Percentiles rank a stretch among this genome's conserved stretches.
These are phyloP conservation scores for Saccharomycopsis synnaedendra DNA, from an alignment of 805 yeast species.

Conservation along the genomic window DNA sequence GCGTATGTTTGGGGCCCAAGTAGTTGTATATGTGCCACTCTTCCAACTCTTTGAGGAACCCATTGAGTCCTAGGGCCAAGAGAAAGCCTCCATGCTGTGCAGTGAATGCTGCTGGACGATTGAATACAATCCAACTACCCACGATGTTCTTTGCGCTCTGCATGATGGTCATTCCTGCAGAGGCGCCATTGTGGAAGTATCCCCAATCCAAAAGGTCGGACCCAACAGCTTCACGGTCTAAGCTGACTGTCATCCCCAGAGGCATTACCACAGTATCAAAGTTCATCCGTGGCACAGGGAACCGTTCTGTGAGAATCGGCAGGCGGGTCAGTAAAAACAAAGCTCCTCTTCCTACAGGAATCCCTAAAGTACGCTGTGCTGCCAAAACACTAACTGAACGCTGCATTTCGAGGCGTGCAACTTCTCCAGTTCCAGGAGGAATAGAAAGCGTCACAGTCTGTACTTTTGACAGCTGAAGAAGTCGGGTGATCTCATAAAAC, in stretches of 20 bases:
- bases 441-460: conserved; percentile 39
- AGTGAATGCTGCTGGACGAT: conserved; percentile 57
- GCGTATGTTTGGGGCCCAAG: conserved; percentile 77
- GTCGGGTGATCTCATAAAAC: conserved; percentile 60
- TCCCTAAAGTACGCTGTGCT: conserved; percentile 61
- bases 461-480: conserved; percentile 58
- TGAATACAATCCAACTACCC: conserved; percentile 89
- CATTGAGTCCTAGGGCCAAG: conserved; percentile 86
- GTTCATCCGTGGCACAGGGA: conserved; percentile 68
- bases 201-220: conserved; percentile 61
- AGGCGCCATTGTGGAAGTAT: conserved; percentile 82
- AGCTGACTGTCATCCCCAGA: conserved; percentile 47
- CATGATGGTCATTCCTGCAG: conserved; percentile 73
- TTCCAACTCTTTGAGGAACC: conserved; percentile 71
- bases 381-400: conserved; percentile 46
- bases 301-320: conserved; percentile 78
- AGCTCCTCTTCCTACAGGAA: conserved; percentile 73
- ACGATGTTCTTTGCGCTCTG: conserved; percentile 55
- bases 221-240: conserved; percentile 44
- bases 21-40: conserved; percentile 96
- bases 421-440: conserved; percentile 36
- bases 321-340: conserved; percentile 53
- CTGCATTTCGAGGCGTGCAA: conserved; percentile 42
- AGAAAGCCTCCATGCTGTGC: conserved; percentile 92
- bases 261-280: conserved; percentile 59